A percentile compares a stretch with the other conserved stretches of the same genome.
These are phyloP conservation scores for Exophiala aquamarina DNA, from an alignment of 2,329 filamentous ascomycete genomes.

Conservation along the genomic window DNA sequence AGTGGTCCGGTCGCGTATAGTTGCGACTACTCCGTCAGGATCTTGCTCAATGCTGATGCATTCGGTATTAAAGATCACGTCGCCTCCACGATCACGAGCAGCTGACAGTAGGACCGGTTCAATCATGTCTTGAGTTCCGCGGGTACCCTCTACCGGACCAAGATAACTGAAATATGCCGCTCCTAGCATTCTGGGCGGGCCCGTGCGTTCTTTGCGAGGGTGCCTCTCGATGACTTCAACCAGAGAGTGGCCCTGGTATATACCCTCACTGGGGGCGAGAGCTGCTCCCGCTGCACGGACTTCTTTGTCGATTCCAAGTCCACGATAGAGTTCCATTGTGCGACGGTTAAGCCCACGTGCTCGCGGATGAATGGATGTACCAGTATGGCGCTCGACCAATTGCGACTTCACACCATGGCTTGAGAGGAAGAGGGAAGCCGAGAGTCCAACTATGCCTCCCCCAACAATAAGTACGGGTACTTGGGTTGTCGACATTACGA, in stretches of 20 bases:
- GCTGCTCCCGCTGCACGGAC: neutral
- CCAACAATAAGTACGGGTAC: conserved; percentile 44
- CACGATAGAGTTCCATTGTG: conserved; percentile 36
- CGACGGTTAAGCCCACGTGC: conserved; percentile 29
- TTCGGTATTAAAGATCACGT: conserved; percentile 36
- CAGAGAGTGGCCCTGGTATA: conserved; percentile 3
- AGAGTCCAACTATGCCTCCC: conserved; percentile 45
- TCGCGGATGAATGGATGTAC: conserved; percentile 6
- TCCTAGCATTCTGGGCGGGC: neutral
- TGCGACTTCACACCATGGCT: conserved; percentile 4
- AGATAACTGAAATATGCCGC: conserved; percentile 22
- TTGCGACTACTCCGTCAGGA: conserved; percentile 30
- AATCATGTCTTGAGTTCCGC: conserved; percentile 41
- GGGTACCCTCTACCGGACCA: conserved; percentile 30
- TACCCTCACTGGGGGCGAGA: neutral
- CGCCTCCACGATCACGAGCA: conserved; percentile 35
- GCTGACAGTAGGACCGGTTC: conserved; percentile 39
- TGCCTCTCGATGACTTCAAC: neutral
- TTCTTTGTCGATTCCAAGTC: conserved; percentile 6
- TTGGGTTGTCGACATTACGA: too few relatives aligned
- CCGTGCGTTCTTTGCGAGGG: neutral
- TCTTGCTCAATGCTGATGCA: conserved; percentile 30
- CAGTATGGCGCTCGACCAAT: conserved; percentile 2
- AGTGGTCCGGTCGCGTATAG: conserved; percentile 18
- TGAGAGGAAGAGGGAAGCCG: conserved; percentile 32